These are phyloP conservation scores for Haplosporangium gracile DNA, from an alignment of 192 early-diverging fungal species.

Conservation along the genomic window DNA sequence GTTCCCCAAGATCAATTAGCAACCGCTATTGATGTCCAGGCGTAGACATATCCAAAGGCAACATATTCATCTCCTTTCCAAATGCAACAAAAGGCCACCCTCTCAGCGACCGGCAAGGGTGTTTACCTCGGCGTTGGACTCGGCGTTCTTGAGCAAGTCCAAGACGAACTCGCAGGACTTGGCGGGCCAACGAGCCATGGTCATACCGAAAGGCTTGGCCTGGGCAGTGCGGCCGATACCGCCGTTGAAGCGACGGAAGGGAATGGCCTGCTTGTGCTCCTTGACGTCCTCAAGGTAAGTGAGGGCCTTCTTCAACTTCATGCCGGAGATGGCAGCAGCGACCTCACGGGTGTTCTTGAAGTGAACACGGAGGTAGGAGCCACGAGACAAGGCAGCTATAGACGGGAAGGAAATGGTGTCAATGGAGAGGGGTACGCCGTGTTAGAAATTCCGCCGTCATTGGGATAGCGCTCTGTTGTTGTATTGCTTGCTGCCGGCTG, in stretches of 20 bases:
- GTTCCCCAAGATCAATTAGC: no score
- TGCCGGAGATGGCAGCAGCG: slow-evolving; percentile 92
- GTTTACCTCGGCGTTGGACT: slow-evolving; percentile 94
- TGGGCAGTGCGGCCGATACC: slow-evolving; percentile 98
- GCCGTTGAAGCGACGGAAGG: slow-evolving; percentile 97
- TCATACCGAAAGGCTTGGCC: slow-evolving; percentile 92
- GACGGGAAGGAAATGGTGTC: neutral
- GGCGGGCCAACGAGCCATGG: slow-evolving; percentile 92
- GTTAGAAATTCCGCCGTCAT: neutral
- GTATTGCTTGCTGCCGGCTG: neutral
- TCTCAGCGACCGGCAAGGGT: neutral
- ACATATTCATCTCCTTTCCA: no score
- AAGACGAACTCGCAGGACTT: slow-evolving; percentile 96
- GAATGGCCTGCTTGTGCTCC: slow-evolving; percentile 97
- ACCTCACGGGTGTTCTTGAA: slow-evolving; percentile 99
- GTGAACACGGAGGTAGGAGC: slow-evolving; percentile 93
- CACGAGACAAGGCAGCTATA: slow-evolving; percentile 88
- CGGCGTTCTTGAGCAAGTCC: slow-evolving; percentile 96
- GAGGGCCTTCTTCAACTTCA: slow-evolving; percentile 93
- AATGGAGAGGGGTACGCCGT: neutral
- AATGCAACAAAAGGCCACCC: no score
- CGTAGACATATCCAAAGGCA: no score
- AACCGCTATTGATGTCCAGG: no score
- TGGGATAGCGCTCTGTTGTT: neutral
- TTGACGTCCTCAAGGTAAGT: slow-evolving; percentile 94